A percentile compares a stretch with the other conserved stretches of the same genome.
Evolutionary conservation across 1,284 basidiomycete genomes (phyloP).

Genomic region (Mycosarcoma mackinlayi): DNA sequence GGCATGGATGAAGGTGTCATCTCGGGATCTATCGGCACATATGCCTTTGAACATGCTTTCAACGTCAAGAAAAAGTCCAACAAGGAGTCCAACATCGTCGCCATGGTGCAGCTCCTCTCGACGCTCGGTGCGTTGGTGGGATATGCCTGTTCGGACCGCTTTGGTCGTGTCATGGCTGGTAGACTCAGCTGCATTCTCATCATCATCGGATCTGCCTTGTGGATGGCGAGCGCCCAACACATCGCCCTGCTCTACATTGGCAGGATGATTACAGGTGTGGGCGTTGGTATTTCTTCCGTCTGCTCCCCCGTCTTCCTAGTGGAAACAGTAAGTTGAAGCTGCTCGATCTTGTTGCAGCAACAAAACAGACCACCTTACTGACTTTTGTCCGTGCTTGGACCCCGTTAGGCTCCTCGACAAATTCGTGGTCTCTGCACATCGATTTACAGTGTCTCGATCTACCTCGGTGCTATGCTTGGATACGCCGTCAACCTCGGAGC

Average conservation of each 20-base stretch:
- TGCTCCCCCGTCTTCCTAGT: conserved; percentile 33
- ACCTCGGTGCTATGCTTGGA: conserved; percentile 27
- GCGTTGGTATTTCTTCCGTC: conserved; percentile 28
- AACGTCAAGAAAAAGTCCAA: conserved; percentile 24
- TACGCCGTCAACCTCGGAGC: conserved; percentile 31
- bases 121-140: conserved; percentile 29
- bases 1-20: conserved; percentile 41
- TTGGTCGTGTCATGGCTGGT: conserved; percentile 22
- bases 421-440: conserved; percentile 41
- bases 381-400: neutral
- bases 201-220: conserved; percentile 24
- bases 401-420: conserved; percentile 18
- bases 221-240: conserved; percentile 19
- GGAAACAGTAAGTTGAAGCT: conserved; percentile 3
- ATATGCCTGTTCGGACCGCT: conserved; percentile 15
- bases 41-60: conserved; percentile 24
- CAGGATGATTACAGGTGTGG: conserved; percentile 23
- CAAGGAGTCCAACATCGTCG: conserved; percentile 43
- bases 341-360: neutral
- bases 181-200: conserved; percentile 25
- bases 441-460: conserved; percentile 25
- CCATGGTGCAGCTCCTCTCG: conserved; percentile 38
- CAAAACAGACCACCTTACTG: too few relatives aligned
- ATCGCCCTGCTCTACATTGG: conserved; percentile 23
- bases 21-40: conserved; percentile 17